phyloP scores from a whole-genome alignment of 108 stramenopile species.

The Nitzschia putrida region DNA sequence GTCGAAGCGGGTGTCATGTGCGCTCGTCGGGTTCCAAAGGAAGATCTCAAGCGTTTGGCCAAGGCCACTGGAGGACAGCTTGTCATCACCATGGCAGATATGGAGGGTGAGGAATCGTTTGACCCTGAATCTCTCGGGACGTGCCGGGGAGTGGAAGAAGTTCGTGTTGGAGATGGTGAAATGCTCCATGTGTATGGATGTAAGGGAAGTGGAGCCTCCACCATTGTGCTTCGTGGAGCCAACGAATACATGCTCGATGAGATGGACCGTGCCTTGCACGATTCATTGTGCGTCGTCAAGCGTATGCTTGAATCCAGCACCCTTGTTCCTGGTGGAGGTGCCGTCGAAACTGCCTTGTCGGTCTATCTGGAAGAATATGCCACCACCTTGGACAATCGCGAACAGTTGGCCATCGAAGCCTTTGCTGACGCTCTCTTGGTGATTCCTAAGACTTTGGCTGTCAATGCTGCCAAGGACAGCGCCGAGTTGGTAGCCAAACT shows the following conservation, averaged over 20 bases:
- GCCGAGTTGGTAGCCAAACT: slow-evolving; percentile 97
- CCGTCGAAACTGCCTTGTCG: slow-evolving; percentile 94
- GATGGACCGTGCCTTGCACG: slow-evolving; percentile 98
- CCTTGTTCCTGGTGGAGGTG: slow-evolving; percentile 97
- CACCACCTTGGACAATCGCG: slow-evolving; percentile 88
- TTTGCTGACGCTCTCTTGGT: slow-evolving; percentile 98
- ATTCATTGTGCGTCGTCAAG: slow-evolving; percentile 97
- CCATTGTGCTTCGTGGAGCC: slow-evolving; percentile 97
- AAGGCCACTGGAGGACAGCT: slow-evolving; percentile 97
- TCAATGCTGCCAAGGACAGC: slow-evolving; percentile 99
- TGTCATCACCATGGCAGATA: slow-evolving; percentile 97
- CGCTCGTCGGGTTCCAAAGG: slow-evolving; percentile 92
- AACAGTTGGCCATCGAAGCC: slow-evolving; percentile 98
- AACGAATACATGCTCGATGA: slow-evolving; percentile 99
- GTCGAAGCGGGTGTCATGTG: slow-evolving; percentile 97
- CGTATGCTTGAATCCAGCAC: slow-evolving; percentile 97
- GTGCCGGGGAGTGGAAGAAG: slow-evolving; percentile 90
- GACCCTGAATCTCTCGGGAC: slow-evolving; percentile 87
- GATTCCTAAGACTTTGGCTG: slow-evolving; percentile 96
- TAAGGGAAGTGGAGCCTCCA: slow-evolving; percentile 84
- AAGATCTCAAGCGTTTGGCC: slow-evolving; percentile 97
- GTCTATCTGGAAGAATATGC: slow-evolving; percentile 96
- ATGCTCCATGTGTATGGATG: slow-evolving; percentile 95
- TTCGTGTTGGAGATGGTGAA: slow-evolving; percentile 98
- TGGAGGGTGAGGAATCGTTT: slow-evolving; percentile 98